Evolutionary conservation across 1,284 basidiomycete genomes (phyloP).

Genomic region (Cutaneotrichosporon cyanovorans): DNA sequence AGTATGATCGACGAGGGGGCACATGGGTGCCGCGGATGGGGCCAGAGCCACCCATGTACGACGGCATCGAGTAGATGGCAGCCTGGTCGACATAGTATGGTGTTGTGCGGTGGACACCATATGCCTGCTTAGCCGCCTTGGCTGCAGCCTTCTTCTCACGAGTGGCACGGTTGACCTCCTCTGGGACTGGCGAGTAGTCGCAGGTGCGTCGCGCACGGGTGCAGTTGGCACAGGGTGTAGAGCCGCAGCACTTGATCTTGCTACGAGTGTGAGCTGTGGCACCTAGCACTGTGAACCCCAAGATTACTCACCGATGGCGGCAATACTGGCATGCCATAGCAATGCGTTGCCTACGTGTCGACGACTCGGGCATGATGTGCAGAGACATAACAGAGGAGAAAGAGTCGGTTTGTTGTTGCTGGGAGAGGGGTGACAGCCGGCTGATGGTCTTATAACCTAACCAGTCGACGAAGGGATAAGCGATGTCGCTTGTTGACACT

Average conservation of each 20-base stretch:
- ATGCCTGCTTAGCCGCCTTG: slow-evolving; percentile 30
- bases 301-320: slow-evolving; percentile 35
- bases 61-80: slow-evolving; percentile 24
- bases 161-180: slow-evolving; percentile 42
- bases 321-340: slow-evolving; percentile 45
- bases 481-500: too few species aligned
- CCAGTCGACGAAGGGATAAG: too few species aligned
- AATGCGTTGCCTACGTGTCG: slow-evolving; percentile 34
- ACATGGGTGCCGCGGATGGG: slow-evolving; percentile 22
- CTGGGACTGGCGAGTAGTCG: slow-evolving; percentile 43
- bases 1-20: slow-evolving; percentile 30
- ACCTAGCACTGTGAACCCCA: too few species aligned
- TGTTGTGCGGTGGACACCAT: slow-evolving; percentile 18
- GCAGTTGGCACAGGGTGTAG: slow-evolving; percentile 42
- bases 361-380: slow-evolving; percentile 20
- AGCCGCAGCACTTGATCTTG: slow-evolving; percentile 46
- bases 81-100: slow-evolving; percentile 33
- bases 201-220: slow-evolving; percentile 37
- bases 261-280: slow-evolving; percentile 20
- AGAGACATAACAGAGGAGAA: slow-evolving; percentile 1
- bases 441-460: too few species aligned
- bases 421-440: not conserved
- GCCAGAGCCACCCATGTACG: slow-evolving; percentile 20
- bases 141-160: slow-evolving; percentile 41
- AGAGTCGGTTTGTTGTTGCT: not conserved